These are phyloP conservation scores for Zygotorulaspora mrakii DNA, from an alignment of 1,139 yeast genomes.

Conservation along the genomic window DNA sequence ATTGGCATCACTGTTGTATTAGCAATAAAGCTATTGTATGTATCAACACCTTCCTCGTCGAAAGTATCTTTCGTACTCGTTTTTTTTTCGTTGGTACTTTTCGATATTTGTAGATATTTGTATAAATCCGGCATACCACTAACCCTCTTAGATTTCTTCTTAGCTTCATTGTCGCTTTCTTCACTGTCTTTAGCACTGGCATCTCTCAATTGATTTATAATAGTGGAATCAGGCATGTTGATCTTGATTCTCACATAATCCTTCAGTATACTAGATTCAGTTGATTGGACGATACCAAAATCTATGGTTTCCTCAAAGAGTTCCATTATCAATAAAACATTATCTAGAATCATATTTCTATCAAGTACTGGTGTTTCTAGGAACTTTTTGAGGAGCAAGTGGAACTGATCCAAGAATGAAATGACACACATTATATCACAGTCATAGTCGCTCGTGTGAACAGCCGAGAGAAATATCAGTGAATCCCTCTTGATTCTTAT, in stretches of 20 bases:
- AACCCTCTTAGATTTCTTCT: slow-evolving; percentile 9
- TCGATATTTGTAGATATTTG: slow-evolving; percentile 14
- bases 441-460: slow-evolving; percentile 41
- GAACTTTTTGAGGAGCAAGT: slow-evolving; percentile 55
- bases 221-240: slow-evolving; percentile 20
- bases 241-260: slow-evolving; percentile 55
- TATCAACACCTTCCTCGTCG: slow-evolving; percentile 30
- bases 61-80: slow-evolving; percentile 20
- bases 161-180: slow-evolving; percentile 18
- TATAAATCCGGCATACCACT: slow-evolving; percentile 9
- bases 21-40: slow-evolving; percentile 60
- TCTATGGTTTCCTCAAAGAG: slow-evolving; percentile 71
- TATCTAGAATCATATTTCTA: slow-evolving; percentile 60
- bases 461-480: slow-evolving; percentile 47
- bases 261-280: slow-evolving; percentile 65
- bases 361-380: slow-evolving; percentile 47
- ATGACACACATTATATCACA: slow-evolving; percentile 56
- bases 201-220: slow-evolving; percentile 1
- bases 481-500: slow-evolving; percentile 56
- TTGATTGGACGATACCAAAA: slow-evolving; percentile 68
- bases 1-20: slow-evolving; percentile 70
- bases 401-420: slow-evolving; percentile 56
- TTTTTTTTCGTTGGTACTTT: slow-evolving; percentile 8
- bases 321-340: slow-evolving; percentile 65
- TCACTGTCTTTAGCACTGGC: slow-evolving; percentile 12